Conservation (phyloP, 164 flowering plant species). For the Liquidambar formosana region DNA sequence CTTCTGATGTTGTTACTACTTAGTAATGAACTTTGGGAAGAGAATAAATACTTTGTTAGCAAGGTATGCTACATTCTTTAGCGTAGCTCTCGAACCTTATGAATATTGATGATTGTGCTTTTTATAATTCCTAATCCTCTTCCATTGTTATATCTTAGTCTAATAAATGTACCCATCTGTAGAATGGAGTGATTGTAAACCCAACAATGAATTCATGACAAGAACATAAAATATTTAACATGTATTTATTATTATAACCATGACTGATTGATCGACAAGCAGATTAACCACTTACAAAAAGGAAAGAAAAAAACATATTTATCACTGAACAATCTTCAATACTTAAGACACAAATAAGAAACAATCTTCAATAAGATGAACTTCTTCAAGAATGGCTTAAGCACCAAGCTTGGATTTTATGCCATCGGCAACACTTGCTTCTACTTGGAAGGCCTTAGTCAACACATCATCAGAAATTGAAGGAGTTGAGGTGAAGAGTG, state of each 20-base stretch:
- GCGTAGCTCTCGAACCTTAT: conserved; percentile 12
- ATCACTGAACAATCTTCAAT: too few species aligned
- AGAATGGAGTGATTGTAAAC: too few species aligned
- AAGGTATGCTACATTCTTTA: not conserved
- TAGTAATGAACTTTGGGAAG: conserved; percentile 71
- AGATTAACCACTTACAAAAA: too few species aligned
- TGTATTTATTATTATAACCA: too few species aligned
- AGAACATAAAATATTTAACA: too few species aligned
- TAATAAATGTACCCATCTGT: not conserved
- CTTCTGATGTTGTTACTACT: too few species aligned
- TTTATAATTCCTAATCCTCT: not conserved
- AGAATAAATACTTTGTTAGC: conserved; percentile 37
- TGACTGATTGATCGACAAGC: conserved; percentile 11
- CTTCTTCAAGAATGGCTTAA: conserved; percentile 20
- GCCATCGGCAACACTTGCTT: conserved; percentile 24
- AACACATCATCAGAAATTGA: conserved; percentile 55
- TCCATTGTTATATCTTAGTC: conserved; percentile 26
- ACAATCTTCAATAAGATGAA: not conserved
- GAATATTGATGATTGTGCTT: too few species aligned
- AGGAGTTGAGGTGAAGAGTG: conserved; percentile 55
- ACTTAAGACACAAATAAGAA: conserved; percentile 48
- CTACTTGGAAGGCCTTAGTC: conserved; percentile 50
- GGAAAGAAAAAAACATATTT: too few species aligned
- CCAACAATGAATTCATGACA: too few species aligned
- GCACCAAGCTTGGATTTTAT: conserved; percentile 47